These are phyloP conservation scores for Helicostylum pulchrum DNA, from an alignment of 192 early-diverging fungal genomes.

Conservation along the genomic window DNA sequence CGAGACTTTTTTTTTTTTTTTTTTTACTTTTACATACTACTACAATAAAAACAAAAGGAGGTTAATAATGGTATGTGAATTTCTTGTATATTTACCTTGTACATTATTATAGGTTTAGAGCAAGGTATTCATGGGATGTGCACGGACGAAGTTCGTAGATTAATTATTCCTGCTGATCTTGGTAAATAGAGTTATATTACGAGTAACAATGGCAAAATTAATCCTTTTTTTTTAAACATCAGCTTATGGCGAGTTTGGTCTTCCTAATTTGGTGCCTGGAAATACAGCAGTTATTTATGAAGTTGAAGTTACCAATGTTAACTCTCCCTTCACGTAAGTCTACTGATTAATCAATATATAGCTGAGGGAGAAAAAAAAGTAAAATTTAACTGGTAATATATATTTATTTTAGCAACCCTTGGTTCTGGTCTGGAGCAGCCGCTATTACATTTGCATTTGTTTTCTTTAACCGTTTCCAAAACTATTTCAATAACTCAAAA, in stretches of 20 bases:
- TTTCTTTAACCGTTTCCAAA: slow-evolving; percentile 3
- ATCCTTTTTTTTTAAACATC: not conserved
- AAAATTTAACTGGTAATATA: not conserved
- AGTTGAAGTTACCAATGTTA: slow-evolving; percentile 11
- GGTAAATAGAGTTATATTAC: not conserved
- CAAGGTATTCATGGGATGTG: slow-evolving; percentile 29
- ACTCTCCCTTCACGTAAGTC: slow-evolving; percentile 17
- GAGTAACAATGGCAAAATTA: not conserved
- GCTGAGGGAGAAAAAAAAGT: too few relatives aligned
- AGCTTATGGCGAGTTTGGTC: slow-evolving; percentile 22
- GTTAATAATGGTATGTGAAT: too few relatives aligned
- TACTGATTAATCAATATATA: not conserved
- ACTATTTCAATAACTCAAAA: slow-evolving; percentile 4
- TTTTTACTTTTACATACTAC: too few relatives aligned
- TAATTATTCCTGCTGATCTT: slow-evolving; percentile 25
- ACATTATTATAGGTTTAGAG: slow-evolving; percentile 16
- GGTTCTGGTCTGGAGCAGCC: slow-evolving; percentile 17
- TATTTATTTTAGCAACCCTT: slow-evolving; percentile 22
- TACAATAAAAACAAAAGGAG: too few relatives aligned
- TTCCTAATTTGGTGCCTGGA: slow-evolving; percentile 15
- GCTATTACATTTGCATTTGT: slow-evolving; percentile 7
- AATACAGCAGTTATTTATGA: slow-evolving; percentile 21
- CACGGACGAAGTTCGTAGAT: slow-evolving; percentile 25
- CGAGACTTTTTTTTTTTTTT: too few relatives aligned
- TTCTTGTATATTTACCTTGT: not conserved